phyloP scores from a whole-genome alignment of 371 early-diverging fungal genomes.

The Batrachochytrium dendrobatidis region DNA sequence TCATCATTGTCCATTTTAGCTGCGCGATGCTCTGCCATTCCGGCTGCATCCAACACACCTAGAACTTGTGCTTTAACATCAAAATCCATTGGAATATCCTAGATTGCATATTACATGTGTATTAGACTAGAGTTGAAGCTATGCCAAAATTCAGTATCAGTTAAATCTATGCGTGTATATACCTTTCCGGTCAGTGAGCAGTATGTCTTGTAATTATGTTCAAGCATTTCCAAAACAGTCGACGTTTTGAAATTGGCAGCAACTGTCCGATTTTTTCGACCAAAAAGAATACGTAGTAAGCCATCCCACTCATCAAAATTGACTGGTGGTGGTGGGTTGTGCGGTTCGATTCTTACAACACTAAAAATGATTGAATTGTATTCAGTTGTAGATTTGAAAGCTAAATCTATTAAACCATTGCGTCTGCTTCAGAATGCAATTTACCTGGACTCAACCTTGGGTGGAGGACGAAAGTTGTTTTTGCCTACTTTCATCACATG shows the following conservation, averaged over 20 bases:
- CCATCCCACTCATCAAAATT: slow-evolving; percentile 98
- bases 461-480: slow-evolving; percentile 99
- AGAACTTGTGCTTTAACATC: slow-evolving; percentile 72
- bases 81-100: slow-evolving; percentile 77
- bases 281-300: slow-evolving; percentile 89
- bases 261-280: slow-evolving; percentile 95
- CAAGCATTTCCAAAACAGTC: slow-evolving; percentile 76
- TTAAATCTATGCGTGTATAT: background rate
- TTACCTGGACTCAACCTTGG: slow-evolving; percentile 90
- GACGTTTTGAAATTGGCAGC: slow-evolving; percentile 86
- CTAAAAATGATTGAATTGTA: slow-evolving; percentile 11
- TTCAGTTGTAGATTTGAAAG: background rate
- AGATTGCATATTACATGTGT: background rate
- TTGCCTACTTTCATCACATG: slow-evolving; percentile 97
- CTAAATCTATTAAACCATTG: too few relatives aligned
- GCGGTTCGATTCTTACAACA: slow-evolving; percentile 94
- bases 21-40: slow-evolving; percentile 73
- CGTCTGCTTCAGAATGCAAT: background rate
- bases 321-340: slow-evolving; percentile 88
- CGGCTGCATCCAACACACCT: slow-evolving; percentile 57
- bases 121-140: background rate
- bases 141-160: background rate
- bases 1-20: slow-evolving; percentile 90
- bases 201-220: slow-evolving; percentile 90
- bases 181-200: slow-evolving; percentile 64